These are phyloP conservation scores for Malania oleifera DNA, from an alignment of 164 flowering plant genomes.

Conservation along the genomic window DNA sequence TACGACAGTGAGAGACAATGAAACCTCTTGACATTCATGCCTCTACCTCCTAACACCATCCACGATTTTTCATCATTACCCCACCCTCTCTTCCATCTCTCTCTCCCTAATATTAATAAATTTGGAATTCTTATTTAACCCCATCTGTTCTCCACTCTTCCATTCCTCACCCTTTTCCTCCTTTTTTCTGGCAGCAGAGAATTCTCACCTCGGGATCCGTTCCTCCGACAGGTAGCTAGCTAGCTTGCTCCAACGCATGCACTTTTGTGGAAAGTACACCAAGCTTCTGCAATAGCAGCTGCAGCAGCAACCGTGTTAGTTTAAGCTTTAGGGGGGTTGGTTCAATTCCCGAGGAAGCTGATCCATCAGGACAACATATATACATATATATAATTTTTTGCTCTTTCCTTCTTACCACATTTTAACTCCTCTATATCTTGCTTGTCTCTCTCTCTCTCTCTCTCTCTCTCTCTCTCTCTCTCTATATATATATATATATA, in stretches of 20 bases:
- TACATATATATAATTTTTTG: neutral
- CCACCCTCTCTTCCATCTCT: slow-evolving; percentile 10
- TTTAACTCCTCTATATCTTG: neutral
- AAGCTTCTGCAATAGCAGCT: too few species aligned
- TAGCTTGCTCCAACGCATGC: too few species aligned
- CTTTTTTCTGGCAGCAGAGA: neutral
- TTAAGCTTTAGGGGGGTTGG: neutral
- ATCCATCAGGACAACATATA: too few species aligned
- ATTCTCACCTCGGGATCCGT: slow-evolving; percentile 21
- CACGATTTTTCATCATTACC: neutral
- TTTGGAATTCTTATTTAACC: slow-evolving; percentile 22
- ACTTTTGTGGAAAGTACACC: too few species aligned
- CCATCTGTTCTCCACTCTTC: slow-evolving; percentile 20
- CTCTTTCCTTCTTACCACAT: neutral
- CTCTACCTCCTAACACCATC: neutral
- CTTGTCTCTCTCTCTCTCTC: too few species aligned
- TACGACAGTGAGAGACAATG: slow-evolving; percentile 20
- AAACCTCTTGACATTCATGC: neutral
- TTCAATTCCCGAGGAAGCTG: slow-evolving; percentile 35
- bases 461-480: too few species aligned
- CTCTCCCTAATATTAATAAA: slow-evolving; percentile 1
- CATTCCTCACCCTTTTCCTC: slow-evolving; percentile 19
- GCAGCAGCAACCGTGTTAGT: neutral
- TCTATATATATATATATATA: too few species aligned
- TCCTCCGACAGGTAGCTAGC: slow-evolving; percentile 16